These are phyloP conservation scores for Iris pallida DNA, from an alignment of 116 monocot genomes.

Conservation along the genomic window DNA sequence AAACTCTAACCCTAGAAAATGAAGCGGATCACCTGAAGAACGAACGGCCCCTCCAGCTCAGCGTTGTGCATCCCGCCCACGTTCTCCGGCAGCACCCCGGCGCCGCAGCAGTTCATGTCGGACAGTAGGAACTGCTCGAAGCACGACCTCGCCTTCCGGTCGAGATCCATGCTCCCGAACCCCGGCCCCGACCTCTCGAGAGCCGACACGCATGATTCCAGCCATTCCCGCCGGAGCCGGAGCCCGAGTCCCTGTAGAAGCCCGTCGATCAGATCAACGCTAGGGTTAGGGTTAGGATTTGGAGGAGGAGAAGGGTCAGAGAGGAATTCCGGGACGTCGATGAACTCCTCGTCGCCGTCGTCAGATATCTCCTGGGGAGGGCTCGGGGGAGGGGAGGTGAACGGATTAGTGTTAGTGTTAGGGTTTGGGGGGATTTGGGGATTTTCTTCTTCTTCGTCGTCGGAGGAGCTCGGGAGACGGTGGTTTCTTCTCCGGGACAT, in stretches of 20 bases:
- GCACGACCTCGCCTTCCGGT: slow-evolving; percentile 31
- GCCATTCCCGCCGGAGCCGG: slow-evolving; percentile 39
- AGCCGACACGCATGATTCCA: slow-evolving; percentile 27
- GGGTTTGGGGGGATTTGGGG: slow-evolving; percentile 12
- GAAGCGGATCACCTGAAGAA: slow-evolving; percentile 32
- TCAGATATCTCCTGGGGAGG: slow-evolving; percentile 37
- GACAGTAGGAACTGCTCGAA: slow-evolving; percentile 52
- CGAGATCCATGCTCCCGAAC: slow-evolving; percentile 22
- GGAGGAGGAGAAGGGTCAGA: slow-evolving; percentile 28
- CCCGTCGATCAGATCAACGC: slow-evolving; percentile 23
- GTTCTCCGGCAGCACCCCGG: slow-evolving; percentile 40
- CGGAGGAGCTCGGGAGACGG: slow-evolving; percentile 37
- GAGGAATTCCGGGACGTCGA: slow-evolving; percentile 30
- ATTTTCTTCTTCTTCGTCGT: slow-evolving; percentile 16
- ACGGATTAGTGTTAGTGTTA: slow-evolving; percentile 11
- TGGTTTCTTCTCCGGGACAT: slow-evolving; percentile 22
- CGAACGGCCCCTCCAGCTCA: slow-evolving; percentile 50
- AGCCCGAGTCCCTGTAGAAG: slow-evolving; percentile 32
- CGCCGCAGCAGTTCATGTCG: slow-evolving; percentile 46
- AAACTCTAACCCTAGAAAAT: no score
- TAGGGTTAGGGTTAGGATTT: neutral
- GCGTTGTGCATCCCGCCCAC: slow-evolving; percentile 37
- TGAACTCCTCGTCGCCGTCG: slow-evolving; percentile 41
- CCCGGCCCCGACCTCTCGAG: slow-evolving; percentile 12
- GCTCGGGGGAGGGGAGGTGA: slow-evolving; percentile 2